phyloP scores from a whole-genome alignment of 2,329 filamentous ascomycete genomes.

The Diaporthe sp. region DNA sequence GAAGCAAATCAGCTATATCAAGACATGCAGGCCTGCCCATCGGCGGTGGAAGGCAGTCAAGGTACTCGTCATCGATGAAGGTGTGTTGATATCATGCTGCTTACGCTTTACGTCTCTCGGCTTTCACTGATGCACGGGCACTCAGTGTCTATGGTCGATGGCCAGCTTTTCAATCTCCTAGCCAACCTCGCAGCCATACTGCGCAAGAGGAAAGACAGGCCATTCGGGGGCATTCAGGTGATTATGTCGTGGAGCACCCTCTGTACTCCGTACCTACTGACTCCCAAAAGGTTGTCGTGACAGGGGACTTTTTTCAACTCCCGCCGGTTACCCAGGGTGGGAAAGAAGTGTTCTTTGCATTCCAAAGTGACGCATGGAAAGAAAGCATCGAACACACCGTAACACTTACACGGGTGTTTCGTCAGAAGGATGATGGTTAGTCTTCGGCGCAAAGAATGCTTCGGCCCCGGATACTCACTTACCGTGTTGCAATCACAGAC shows the following conservation, averaged over 20 bases:
- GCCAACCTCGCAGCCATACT: slow-evolving; percentile 73
- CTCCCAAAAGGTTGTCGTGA: slow-evolving; percentile 71
- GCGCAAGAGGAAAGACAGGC: slow-evolving; percentile 76
- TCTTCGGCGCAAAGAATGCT: background rate
- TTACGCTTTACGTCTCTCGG: background rate
- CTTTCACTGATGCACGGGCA: background rate
- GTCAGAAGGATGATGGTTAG: slow-evolving; percentile 71
- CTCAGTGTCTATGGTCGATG: slow-evolving; percentile 81
- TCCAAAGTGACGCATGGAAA: slow-evolving; percentile 78
- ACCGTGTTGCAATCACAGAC: slow-evolving; percentile 48
- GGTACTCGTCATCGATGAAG: slow-evolving; percentile 77
- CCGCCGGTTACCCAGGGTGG: slow-evolving; percentile 78
- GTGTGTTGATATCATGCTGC: background rate
- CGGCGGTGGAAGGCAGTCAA: slow-evolving; percentile 79
- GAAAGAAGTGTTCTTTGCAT: slow-evolving; percentile 74
- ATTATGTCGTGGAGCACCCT: accelerated
- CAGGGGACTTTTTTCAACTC: slow-evolving; percentile 84
- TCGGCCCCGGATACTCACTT: background rate
- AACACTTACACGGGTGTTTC: slow-evolving; percentile 79
- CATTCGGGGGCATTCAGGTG: slow-evolving; percentile 77
- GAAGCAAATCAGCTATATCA: slow-evolving; percentile 79
- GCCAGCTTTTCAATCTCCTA: slow-evolving; percentile 81
- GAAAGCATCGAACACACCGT: slow-evolving; percentile 82
- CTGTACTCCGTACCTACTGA: background rate
- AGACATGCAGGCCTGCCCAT: slow-evolving; percentile 76